Base-by-base conservation (phyloP, 2,329 filamentous ascomycete species). In the Paraconiothyrium sp. region DNA sequence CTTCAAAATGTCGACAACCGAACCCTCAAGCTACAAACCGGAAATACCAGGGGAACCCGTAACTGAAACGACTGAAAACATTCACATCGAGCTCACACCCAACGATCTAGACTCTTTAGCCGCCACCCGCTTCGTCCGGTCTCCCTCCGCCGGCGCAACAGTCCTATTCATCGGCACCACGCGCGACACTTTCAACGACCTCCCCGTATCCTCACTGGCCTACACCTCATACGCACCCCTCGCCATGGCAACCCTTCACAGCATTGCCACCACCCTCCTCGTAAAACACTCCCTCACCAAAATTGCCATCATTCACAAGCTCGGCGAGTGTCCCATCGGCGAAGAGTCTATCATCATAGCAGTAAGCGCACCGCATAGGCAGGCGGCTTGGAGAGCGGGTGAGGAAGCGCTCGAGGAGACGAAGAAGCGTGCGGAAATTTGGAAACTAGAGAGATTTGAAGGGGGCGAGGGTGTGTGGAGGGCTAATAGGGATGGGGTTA, bases 331-430 rank as follows among this genome's bases (percentile, higher is more conserved):
- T 16, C 92, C 92, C 2, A 90, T 98, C 58, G 91, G 89, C n/a
- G 92, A 97, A 79, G 94, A 97, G 81, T 97, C 92, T 75, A 94
- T 99, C 63, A 81, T 96, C 58, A 93, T 98, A 70, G 92, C 92
- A 1, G 91, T 97, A 4, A 93, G 92, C 47, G 86, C 92, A 32
- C 88, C 91, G 39, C 95, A 98, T 81, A 85, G 95, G 8, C 87
- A 91, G 69, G 92, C 91, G 14, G 94, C 92, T 5, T 99, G 94
- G 94, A 82, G 83, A 70, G 94, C 91, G 0, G 94, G 92, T 0
- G 94, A 98, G 81, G 92, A 96, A 80, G 91, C 93, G 37, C 81
- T 98, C 61, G 94, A 98, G 81, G 83, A 88, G 76, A 93, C 92
- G 74, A 99, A 98, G 82, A 87, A 86, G 58, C 88, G 85, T 67